Base-by-base conservation (phyloP, 805 yeast genomes). In the Jamesozyma piceae region DNA sequence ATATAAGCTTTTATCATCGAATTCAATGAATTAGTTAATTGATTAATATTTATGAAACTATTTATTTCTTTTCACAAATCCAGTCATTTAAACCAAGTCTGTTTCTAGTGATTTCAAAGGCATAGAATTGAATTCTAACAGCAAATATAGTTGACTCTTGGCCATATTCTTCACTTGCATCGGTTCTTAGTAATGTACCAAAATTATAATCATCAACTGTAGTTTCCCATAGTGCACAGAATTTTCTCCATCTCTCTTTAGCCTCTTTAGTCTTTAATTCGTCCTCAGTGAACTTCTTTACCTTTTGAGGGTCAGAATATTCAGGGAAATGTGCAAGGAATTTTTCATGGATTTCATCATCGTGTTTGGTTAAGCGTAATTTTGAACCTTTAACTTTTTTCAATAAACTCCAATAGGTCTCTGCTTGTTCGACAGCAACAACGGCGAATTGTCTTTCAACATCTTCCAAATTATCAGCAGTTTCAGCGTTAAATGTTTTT, bases 371-470 rank as follows among this genome's bases (percentile, higher is more conserved):
- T 47, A 84, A 69, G 60, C 78, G 82, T 49, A 90, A 71, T 52
- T 74, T 76, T 35, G 92, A 75, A n/a, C 95, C 97, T 47, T 82
- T 79, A 43, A 88, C 68, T 52, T 77, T 77, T 44, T 74, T 74
- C 43, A 92, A 66, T 45, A 92, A 64, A 38, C 73, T 72, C 95
- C 96, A 92, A 74, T 90, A 92, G 1, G 95, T 81, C 59, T 87
- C 95, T 45, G 95, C 92, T 63, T 92, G 97, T 64, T 77, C 80
- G 15, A 92, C 98, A 4, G 97, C 98, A 66, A 83, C 86, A 46
- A 92, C 98, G 34, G 98, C 97, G 59, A 92, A 92, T 69, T 92
- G 97, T 73, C 79, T 87, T 66, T 92, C 98, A 57, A 92, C 87
- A 55, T 87, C 95, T 66, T 90, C 97, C 55, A 86, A 72, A 69